These are phyloP conservation scores for Mycena alexandri DNA, from an alignment of 768 basidiomycete genomes.

Conservation along the genomic window DNA sequence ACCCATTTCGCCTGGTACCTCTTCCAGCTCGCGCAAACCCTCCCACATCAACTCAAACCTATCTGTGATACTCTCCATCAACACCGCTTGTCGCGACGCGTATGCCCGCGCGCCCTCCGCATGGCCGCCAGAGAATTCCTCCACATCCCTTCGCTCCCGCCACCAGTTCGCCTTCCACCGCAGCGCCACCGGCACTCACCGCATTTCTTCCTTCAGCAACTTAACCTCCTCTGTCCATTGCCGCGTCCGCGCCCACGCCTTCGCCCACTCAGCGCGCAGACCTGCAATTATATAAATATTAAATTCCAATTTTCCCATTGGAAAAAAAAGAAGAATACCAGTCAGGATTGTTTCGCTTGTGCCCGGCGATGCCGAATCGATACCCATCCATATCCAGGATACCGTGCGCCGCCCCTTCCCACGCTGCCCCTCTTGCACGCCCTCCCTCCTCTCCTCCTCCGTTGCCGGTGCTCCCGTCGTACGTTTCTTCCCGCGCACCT, in stretches of 20 bases:
- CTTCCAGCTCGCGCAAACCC: too few species aligned
- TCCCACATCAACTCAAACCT: too few species aligned
- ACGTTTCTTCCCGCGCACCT: neutral
- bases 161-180: conserved; percentile 1
- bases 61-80: too few species aligned
- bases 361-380: neutral
- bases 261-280: too few species aligned
- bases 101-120: too few species aligned
- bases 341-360: neutral
- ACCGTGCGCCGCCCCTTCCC: neutral
- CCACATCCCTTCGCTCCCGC: neutral
- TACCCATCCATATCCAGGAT: neutral
- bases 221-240: neutral
- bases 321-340: too few species aligned
- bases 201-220: conserved; percentile 19
- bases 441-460: neutral
- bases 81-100: too few species aligned
- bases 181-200: neutral
- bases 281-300: neutral
- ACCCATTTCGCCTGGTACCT: too few species aligned
- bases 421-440: too few species aligned
- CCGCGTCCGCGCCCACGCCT: neutral
- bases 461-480: neutral
- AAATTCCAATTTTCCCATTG: too few species aligned
- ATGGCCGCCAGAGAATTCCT: neutral